Percentiles rank a stretch among this genome's conserved stretches.
These are phyloP conservation scores for Tetrapisispora nanseiensis DNA, from an alignment of 805 yeast species.

Conservation along the genomic window DNA sequence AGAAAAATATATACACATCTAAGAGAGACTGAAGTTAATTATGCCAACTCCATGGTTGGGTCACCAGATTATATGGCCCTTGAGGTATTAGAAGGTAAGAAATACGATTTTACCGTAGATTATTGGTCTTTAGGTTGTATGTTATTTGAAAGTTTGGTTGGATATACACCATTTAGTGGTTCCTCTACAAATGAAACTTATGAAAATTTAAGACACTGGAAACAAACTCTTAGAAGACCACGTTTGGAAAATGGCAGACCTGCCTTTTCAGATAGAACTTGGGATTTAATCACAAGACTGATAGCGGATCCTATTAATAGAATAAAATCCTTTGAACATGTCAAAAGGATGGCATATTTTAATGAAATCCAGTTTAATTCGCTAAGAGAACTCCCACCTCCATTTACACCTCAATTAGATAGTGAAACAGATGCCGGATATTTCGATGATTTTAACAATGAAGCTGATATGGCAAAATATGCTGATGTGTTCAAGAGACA, in stretches of 20 bases:
- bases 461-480: slow-evolving; percentile 93
- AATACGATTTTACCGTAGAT: slow-evolving; percentile 92
- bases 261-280: slow-evolving; percentile 92
- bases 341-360: slow-evolving; percentile 72
- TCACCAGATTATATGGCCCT: slow-evolving; percentile 99
- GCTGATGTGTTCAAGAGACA: slow-evolving; percentile 94
- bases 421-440: slow-evolving; percentile 98
- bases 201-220: slow-evolving; percentile 88
- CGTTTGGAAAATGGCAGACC: slow-evolving; percentile 82
- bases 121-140: slow-evolving; percentile 98
- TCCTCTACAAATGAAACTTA: slow-evolving; percentile 90
- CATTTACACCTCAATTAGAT: slow-evolving; percentile 93
- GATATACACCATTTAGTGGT: slow-evolving; percentile 96
- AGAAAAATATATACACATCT: slow-evolving; percentile 75
- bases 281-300: slow-evolving; percentile 74
- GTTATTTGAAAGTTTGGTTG: slow-evolving; percentile 90
- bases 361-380: slow-evolving; percentile 71
- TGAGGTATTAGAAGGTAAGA: slow-evolving; percentile 89
- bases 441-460: slow-evolving; percentile 94
- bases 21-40: slow-evolving; percentile 65
- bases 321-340: slow-evolving; percentile 69
- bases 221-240: slow-evolving; percentile 77
- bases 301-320: slow-evolving; percentile 74
- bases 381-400: slow-evolving; percentile 68
- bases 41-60: slow-evolving; percentile 94